A percentile compares a stretch with the other conserved stretches of the same genome.
phyloP scores from a whole-genome alignment of 257 asterid genomes.

The Parsonsia alboflavescens region DNA sequence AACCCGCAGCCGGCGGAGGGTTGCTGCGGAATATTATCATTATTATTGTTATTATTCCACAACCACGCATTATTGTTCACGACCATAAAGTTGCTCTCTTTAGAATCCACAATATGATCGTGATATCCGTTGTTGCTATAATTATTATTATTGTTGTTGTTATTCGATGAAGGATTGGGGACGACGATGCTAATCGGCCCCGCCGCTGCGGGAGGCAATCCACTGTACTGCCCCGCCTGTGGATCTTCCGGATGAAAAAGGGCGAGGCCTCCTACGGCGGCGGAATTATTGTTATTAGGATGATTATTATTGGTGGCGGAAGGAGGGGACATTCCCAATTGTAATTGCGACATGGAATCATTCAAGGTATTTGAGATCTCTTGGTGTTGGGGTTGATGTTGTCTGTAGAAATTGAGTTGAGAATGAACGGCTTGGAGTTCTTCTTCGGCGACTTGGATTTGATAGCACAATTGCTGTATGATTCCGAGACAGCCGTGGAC shows the following conservation, averaged over 20 bases:
- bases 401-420: constrained; percentile 54
- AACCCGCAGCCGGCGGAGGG: no score
- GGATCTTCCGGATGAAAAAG: constrained; percentile 34
- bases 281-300: no score
- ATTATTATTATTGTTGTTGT: constrained; percentile 24
- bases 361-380: constrained; percentile 26
- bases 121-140: constrained; percentile 23
- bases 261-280: neutral
- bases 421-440: constrained; percentile 60
- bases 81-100: constrained; percentile 31
- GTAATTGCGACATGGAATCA: constrained; percentile 54
- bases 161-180: constrained; percentile 20
- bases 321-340: constrained; percentile 46
- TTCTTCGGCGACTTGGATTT: constrained; percentile 52
- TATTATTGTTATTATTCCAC: neutral
- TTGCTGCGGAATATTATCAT: neutral
- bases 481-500: constrained; percentile 61
- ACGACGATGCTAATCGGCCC: no score
- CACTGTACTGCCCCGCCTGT: neutral
- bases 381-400: constrained; percentile 38
- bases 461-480: constrained; percentile 40
- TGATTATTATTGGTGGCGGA: constrained; percentile 15
- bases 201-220: no score
- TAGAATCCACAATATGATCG: constrained; percentile 27
- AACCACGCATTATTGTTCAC: no score